A percentile compares a stretch with the other conserved stretches of the same genome.
Conservation (phyloP, 2,329 filamentous ascomycete species). For the Gremmenia infestans region DNA sequence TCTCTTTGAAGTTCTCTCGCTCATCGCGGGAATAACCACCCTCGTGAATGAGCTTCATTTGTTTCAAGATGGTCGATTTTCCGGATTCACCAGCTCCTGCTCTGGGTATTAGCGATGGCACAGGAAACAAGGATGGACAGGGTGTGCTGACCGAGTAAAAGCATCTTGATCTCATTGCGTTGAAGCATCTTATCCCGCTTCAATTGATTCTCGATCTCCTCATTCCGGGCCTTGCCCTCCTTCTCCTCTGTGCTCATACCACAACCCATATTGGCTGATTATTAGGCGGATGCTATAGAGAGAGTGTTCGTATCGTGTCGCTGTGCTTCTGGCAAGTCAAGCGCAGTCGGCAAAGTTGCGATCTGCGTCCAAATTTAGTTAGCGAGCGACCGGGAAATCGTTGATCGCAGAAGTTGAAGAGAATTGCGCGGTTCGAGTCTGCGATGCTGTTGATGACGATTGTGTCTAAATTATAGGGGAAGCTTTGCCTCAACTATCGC, state of each 20-base stretch:
- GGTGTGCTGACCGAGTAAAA: conserved; percentile 76
- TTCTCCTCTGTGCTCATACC: conserved; percentile 99
- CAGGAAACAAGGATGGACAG: neutral
- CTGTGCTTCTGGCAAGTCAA: neutral
- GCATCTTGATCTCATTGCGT: conserved; percentile 99
- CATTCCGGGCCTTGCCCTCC: conserved; percentile 99
- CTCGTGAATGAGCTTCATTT: conserved; percentile 99
- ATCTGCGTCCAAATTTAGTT: neutral
- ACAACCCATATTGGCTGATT: conserved; percentile 83
- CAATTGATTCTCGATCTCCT: conserved; percentile 99
- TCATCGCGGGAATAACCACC: conserved; percentile 97
- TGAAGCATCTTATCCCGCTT: conserved; percentile 99
- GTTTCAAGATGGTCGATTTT: conserved; percentile 91
- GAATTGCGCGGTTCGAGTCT: too few relatives aligned
- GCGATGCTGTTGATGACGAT: too few relatives aligned
- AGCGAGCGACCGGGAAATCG: too few relatives aligned
- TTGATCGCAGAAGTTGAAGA: too few relatives aligned
- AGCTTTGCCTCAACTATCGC: too few relatives aligned
- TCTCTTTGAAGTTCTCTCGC: conserved; percentile 87
- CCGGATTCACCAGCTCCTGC: conserved; percentile 82
- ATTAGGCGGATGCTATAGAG: neutral
- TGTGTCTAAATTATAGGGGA: too few relatives aligned
- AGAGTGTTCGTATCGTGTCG: conserved; percentile 5
- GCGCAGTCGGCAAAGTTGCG: neutral
- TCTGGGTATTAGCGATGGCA: conserved; percentile 9